Conservation (phyloP, 2,329 filamentous ascomycete species). For the Trichoderma hamatum region DNA sequence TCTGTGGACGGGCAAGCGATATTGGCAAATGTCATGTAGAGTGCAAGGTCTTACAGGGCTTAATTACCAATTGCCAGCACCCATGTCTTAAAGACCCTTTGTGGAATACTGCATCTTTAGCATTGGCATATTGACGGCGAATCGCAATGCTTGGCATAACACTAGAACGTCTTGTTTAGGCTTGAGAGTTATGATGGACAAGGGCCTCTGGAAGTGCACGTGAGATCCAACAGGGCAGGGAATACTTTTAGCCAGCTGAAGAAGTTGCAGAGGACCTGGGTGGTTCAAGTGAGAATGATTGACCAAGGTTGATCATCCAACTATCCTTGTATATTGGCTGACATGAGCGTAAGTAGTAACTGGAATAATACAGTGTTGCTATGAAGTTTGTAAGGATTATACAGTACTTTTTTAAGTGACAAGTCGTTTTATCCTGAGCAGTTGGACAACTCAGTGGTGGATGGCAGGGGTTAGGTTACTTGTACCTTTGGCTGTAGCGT, state of each 20-base stretch:
- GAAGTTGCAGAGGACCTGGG: not conserved
- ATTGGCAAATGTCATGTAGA: not conserved
- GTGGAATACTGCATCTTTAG: not conserved
- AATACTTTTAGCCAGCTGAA: not conserved
- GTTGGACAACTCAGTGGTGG: not conserved
- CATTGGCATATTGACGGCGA: not conserved
- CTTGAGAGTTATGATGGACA: not conserved
- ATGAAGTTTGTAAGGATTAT: not conserved
- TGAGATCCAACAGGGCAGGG: not conserved
- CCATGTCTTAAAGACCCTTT: not conserved
- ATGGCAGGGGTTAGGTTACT: not conserved
- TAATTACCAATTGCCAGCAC: not conserved
- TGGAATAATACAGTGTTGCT: not conserved
- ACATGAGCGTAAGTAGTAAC: not conserved
- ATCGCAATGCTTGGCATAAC: not conserved
- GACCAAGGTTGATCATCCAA: not conserved
- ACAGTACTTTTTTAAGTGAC: not conserved
- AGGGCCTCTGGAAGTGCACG: not conserved
- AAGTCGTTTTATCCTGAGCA: not conserved
- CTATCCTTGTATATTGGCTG: not conserved
- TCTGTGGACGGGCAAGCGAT: constrained; percentile 6
- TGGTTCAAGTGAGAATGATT: not conserved
- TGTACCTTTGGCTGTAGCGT: not conserved
- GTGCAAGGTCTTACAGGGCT: not conserved
- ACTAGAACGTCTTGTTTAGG: not conserved